Base-by-base conservation (phyloP, 371 early-diverging fungal species). In the Mortierella polycephala region DNA sequence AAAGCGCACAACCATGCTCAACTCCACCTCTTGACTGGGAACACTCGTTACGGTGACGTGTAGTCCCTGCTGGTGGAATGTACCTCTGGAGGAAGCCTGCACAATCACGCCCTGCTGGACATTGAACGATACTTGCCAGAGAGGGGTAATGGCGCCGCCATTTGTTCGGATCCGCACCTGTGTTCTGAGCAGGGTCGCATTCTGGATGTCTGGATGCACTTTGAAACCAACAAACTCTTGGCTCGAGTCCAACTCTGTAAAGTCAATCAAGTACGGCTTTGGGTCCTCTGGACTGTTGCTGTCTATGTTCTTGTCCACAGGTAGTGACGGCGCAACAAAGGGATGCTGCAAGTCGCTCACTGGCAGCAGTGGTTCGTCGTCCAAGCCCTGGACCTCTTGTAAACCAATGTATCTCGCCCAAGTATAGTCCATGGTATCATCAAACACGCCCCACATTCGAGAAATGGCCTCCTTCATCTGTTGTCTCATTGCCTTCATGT, bases 111-210 rank as follows among this genome's bases (percentile, higher is more conserved):
- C 77, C 1, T 65, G 65, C 21, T 64, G 55, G 62, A 76, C 68
- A 57, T 64, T 61, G 44, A 76, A 76, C 1, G 77, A 71, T 3
- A 68, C 55, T 8, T 63, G 16, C 77, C 77, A 76, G 20, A 71
- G 60, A 1, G 62, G 58, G 5, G 71, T 57, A 46, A 76, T 76
- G 11, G 77, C 64, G 2, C 52, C 57, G 14, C 56, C 41, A 51
- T 71, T 71, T 21, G 77, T 71, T 10, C 77, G 71, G 30, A 76
- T 67, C 8, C 77, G 67, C 9, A 76, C 77, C n/a, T 76, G 77
- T 0, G 77, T 76, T 41, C 77, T 71, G 61, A 71, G 71, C 4
- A 45, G 14, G 23, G 50, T 46, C 1, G 44, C 40, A 41, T 41
- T 51, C n/a, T 44, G 41, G n/a, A 14, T 53, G 6, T 66, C 56